phyloP scores from a whole-genome alignment of 192 early-diverging fungal genomes.

The Podila clonocystis region DNA sequence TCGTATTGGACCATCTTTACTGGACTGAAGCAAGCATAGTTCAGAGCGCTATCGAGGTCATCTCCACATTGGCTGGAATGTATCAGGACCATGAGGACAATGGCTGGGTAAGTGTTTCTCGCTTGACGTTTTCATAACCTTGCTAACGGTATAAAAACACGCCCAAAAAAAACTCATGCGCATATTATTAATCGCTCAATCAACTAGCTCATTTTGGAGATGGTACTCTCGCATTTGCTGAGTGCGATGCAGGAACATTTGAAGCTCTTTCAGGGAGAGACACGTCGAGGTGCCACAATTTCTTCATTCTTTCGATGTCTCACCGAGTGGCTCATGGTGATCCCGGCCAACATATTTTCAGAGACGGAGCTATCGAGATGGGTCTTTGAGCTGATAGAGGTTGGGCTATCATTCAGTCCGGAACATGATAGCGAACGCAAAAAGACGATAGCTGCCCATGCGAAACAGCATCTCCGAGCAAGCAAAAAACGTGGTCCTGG shows the following conservation, averaged over 20 bases:
- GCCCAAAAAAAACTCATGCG: background rate
- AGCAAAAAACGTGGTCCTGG: slow-evolving; percentile 25
- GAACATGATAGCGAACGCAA: slow-evolving; percentile 39
- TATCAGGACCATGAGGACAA: slow-evolving; percentile 61
- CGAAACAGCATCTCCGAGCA: background rate
- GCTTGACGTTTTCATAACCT: background rate
- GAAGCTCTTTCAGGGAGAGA: slow-evolving; percentile 47
- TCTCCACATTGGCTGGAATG: slow-evolving; percentile 69
- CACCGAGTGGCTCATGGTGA: slow-evolving; percentile 80
- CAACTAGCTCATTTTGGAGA: slow-evolving; percentile 59
- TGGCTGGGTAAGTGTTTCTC: slow-evolving; percentile 53
- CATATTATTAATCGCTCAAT: background rate
- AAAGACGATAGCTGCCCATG: slow-evolving; percentile 8
- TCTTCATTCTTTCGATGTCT: slow-evolving; percentile 74
- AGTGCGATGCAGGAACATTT: slow-evolving; percentile 76
- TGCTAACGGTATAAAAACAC: background rate
- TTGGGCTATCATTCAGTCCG: slow-evolving; percentile 53
- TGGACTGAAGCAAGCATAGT: slow-evolving; percentile 68
- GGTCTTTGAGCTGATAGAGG: slow-evolving; percentile 78
- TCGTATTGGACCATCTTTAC: slow-evolving; percentile 74
- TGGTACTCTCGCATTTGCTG: slow-evolving; percentile 72
- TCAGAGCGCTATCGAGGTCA: slow-evolving; percentile 69
- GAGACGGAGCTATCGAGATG: slow-evolving; percentile 69
- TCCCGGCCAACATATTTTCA: slow-evolving; percentile 66
- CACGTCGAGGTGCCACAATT: slow-evolving; percentile 61